Evolutionary conservation across 768 basidiomycete genomes (phyloP), one percentile per base, ranked within the genome.

Genomic region (Kwoniella sp.): DNA sequence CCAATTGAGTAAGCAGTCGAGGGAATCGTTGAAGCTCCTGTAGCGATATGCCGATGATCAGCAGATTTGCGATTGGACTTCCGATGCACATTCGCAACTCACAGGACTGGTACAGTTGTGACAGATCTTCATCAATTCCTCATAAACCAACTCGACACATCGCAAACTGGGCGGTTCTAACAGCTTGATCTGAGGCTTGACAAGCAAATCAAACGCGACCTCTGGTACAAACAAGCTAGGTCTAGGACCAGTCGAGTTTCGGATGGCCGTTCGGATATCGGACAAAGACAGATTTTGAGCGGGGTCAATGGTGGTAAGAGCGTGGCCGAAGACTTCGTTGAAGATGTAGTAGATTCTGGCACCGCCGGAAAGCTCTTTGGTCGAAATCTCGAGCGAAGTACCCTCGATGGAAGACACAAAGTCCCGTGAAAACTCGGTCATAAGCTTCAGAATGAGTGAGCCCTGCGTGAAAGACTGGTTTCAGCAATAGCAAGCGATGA

Each of bases 281-380:
- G 91, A 90, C 65, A 90, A 88, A 64, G 93, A 93, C 60, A 99
- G 85, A 77, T 94, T 94, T 54, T 87, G 85, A 15, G 93, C 92
- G 0, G 96, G 89, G 76, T 98, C 90, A 74, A 99, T 92, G 5
- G 87, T 89, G 61, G 87, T 86, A 7, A 99, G 87, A 0, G 95
- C 96, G 57, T 90, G 85, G 1, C 96, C 96, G 76, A 98, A 99
- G 58, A 98, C 87, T 75, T 98, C 96, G 79, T 98, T 93, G 86
- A 99, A 99, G 79, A 99, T 98, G 83, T 98, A 98, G 82, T 98
- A 98, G 82, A 99, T 93, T 59, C 96, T 87, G 25, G 96, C 96
- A 52, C 96, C 96, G 47, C 96, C 96, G 5, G 91, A 97, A 17
- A 99, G 87, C 79, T 99, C 96, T 79, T 99, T 99, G 0, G 96